Percentiles rank a stretch among this genome's conserved stretches.
phyloP scores from a whole-genome alignment of 116 monocot species.

The Dioscorea cayenensis region DNA sequence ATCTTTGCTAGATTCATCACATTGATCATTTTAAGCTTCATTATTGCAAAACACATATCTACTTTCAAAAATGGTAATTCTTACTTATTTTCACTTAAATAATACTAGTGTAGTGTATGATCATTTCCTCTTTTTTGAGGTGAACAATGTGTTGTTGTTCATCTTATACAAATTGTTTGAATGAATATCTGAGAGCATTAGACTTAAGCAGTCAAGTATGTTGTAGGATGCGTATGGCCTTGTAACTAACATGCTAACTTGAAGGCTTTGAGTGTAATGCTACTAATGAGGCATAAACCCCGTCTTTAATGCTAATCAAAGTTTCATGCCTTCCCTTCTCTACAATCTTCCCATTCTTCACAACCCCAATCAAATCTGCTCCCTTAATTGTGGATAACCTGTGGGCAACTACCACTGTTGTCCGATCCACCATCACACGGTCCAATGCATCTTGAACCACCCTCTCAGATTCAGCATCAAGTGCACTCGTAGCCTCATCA shows the following conservation, averaged over 20 bases:
- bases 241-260: neutral
- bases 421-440: slow-evolving; percentile 20
- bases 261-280: slow-evolving; percentile 6
- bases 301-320: slow-evolving; percentile 9
- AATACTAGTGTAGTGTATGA: too few relatives aligned
- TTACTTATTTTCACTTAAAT: too few relatives aligned
- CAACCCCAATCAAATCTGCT: slow-evolving; percentile 29
- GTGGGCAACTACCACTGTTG: slow-evolving; percentile 31
- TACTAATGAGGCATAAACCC: slow-evolving; percentile 23
- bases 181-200: too few relatives aligned
- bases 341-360: slow-evolving; percentile 30
- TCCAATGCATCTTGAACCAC: slow-evolving; percentile 34
- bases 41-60: too few relatives aligned
- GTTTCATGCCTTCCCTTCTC: slow-evolving; percentile 32
- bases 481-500: slow-evolving; percentile 33
- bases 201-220: too few relatives aligned
- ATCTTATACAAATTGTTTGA: too few relatives aligned
- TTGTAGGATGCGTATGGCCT: too few relatives aligned
- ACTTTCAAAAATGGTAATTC: too few relatives aligned
- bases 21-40: too few relatives aligned
- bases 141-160: too few relatives aligned
- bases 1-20: too few relatives aligned
- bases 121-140: too few relatives aligned
- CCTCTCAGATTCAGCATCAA: slow-evolving; percentile 32
- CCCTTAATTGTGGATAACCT: slow-evolving; percentile 28